Evolutionary conservation across 1,139 yeast species (phyloP).

Genomic region (Saccharomycopsis phalli): DNA sequence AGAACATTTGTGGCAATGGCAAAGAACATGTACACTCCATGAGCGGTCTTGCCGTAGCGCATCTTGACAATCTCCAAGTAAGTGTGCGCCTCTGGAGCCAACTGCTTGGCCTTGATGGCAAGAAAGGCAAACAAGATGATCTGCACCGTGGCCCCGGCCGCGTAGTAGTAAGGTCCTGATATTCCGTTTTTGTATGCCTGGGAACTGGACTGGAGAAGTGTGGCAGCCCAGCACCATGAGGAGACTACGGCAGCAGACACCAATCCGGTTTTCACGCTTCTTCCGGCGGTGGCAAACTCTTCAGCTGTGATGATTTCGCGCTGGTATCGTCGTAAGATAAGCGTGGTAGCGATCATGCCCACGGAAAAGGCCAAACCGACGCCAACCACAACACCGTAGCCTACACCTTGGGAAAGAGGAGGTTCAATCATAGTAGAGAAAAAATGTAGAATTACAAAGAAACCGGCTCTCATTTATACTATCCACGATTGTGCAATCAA

Average conservation of each 20-base stretch:
- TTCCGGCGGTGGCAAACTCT: constrained; percentile 82
- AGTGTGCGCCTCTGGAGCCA: constrained; percentile 38
- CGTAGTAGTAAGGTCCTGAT: constrained; percentile 66
- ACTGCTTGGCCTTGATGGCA: constrained; percentile 36
- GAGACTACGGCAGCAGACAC: constrained; percentile 83
- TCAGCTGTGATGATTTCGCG: constrained; percentile 80
- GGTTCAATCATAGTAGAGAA: too few relatives aligned
- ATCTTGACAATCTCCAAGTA: constrained; percentile 41
- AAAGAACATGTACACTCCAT: constrained; percentile 60
- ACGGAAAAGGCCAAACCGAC: constrained; percentile 73
- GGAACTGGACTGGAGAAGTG: constrained; percentile 40
- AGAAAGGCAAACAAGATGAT: constrained; percentile 33
- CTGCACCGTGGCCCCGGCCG: constrained; percentile 55
- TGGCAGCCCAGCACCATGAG: constrained; percentile 92
- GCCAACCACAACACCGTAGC: constrained; percentile 88
- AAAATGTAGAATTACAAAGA: too few relatives aligned
- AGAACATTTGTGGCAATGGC: constrained; percentile 81
- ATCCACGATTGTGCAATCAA: too few relatives aligned
- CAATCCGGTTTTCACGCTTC: constrained; percentile 72
- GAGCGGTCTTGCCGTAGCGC: constrained; percentile 65
- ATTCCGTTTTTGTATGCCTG: constrained; percentile 74
- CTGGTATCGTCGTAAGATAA: constrained; percentile 62
- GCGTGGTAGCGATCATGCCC: constrained; percentile 72
- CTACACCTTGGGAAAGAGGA: constrained; percentile 65
- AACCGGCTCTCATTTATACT: too few relatives aligned